Conservation (phyloP, 306 rosid species). For the Neltuma alba region DNA sequence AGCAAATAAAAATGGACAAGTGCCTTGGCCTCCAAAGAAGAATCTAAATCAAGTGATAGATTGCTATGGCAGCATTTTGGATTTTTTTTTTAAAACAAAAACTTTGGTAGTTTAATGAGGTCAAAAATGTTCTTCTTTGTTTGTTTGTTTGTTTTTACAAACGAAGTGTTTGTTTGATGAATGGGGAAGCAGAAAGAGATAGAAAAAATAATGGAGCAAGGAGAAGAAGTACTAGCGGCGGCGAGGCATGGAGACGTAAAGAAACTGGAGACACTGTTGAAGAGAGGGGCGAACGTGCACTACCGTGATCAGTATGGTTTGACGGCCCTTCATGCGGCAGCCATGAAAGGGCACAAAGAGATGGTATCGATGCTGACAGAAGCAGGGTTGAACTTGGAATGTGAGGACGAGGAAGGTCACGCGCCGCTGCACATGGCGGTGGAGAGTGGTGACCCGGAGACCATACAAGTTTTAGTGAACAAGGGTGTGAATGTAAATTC, state of each 20-base stretch:
- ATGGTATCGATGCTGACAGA: constrained; percentile 49
- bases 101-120: no score
- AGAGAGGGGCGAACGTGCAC: constrained; percentile 43
- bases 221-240: constrained; percentile 58
- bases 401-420: constrained; percentile 68
- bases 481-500: constrained; percentile 60
- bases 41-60: no score
- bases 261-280: constrained; percentile 45
- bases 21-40: no score
- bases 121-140: no score
- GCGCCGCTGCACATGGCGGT: constrained; percentile 77
- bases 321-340: constrained; percentile 78
- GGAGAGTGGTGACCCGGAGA: constrained; percentile 56
- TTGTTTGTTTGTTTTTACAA: no score
- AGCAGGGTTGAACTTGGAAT: constrained; percentile 61
- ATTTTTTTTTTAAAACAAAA: no score
- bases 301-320: constrained; percentile 62
- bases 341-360: constrained; percentile 74
- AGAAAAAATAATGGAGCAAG: constrained; percentile 45
- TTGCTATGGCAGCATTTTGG: no score
- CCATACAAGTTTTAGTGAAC: constrained; percentile 45
- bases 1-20: no score
- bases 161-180: background rate
- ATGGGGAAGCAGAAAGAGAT: constrained; percentile 38
- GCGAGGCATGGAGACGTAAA: constrained; percentile 55